These are phyloP conservation scores for Anthracocystis walkeri DNA, from an alignment of 1,284 basidiomycete genomes.

Conservation along the genomic window DNA sequence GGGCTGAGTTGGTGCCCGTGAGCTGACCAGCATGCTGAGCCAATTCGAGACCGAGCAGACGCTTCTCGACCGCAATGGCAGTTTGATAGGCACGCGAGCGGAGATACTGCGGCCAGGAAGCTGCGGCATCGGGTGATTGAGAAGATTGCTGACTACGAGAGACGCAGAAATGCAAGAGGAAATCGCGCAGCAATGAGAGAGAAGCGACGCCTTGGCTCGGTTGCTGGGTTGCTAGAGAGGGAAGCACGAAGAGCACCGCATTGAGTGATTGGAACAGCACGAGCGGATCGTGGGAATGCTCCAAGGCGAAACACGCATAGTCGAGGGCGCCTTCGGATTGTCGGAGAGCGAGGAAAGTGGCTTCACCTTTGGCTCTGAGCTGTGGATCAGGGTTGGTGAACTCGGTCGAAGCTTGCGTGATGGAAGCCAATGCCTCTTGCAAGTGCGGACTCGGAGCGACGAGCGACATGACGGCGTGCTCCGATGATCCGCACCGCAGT, in stretches of 20 bases:
- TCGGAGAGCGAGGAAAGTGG: constrained; percentile 55
- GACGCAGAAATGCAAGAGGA: constrained; percentile 53
- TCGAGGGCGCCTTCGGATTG: constrained; percentile 55
- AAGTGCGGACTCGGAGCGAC: constrained; percentile 49
- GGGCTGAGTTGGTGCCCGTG: constrained; percentile 18
- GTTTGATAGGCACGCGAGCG: constrained; percentile 52
- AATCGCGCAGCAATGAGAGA: constrained; percentile 50
- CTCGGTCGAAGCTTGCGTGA: constrained; percentile 51
- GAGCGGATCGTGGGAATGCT: constrained; percentile 53
- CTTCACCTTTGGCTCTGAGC: constrained; percentile 52
- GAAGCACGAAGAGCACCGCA: constrained; percentile 47
- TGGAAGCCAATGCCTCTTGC: constrained; percentile 47
- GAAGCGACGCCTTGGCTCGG: constrained; percentile 30
- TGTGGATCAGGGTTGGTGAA: constrained; percentile 58
- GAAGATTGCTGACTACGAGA: constrained; percentile 36
- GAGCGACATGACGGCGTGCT: constrained; percentile 36
- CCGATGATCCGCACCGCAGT: constrained; percentile 18
- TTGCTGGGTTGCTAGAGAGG: constrained; percentile 33
- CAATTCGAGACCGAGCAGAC: constrained; percentile 52
- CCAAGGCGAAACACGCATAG: constrained; percentile 54
- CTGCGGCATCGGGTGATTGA: constrained; percentile 18
- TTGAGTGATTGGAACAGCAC: constrained; percentile 58
- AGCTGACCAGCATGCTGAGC: constrained; percentile 41
- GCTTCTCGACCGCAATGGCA: constrained; percentile 53
- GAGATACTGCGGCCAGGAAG: constrained; percentile 52